Evolutionary conservation across 2,329 filamentous ascomycete genomes (phyloP).

Genomic region (Aspergillus japonicus): DNA sequence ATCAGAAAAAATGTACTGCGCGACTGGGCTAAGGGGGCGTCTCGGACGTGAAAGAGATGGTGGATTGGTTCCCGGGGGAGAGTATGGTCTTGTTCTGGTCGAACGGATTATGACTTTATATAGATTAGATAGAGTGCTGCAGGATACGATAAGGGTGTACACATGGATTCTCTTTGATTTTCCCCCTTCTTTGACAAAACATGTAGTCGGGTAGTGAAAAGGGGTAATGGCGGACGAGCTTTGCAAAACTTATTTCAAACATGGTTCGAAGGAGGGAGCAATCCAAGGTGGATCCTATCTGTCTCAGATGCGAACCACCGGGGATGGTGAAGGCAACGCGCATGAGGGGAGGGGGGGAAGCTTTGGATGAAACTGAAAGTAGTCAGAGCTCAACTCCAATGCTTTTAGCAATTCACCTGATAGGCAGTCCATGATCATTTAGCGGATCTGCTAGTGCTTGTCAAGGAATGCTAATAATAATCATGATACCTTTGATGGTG

Average conservation of each 20-base stretch:
- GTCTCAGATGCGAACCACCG: not conserved
- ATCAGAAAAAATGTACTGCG: slow-evolving; percentile 90
- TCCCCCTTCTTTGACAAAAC: no score
- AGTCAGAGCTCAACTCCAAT: not conserved
- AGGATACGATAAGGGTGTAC: no score
- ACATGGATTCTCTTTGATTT: no score
- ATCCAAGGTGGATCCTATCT: not conserved
- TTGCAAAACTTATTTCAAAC: no score
- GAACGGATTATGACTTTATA: not conserved
- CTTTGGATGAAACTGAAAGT: not conserved
- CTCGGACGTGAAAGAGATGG: slow-evolving; percentile 21
- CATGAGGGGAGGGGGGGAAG: not conserved
- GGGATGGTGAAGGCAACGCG: not conserved
- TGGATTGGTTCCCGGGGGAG: not conserved
- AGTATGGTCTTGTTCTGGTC: not conserved
- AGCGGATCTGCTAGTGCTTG: not conserved
- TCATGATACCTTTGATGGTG: not conserved
- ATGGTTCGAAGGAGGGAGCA: no score
- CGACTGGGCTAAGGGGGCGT: slow-evolving; percentile 68
- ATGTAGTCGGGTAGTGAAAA: no score
- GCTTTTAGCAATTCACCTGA: not conserved
- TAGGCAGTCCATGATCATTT: not conserved
- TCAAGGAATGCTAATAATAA: not conserved
- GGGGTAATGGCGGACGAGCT: not conserved
- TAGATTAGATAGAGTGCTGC: not conserved